phyloP scores from a whole-genome alignment of 1,284 basidiomycete species.

The Ganoderma leucocontextum region DNA sequence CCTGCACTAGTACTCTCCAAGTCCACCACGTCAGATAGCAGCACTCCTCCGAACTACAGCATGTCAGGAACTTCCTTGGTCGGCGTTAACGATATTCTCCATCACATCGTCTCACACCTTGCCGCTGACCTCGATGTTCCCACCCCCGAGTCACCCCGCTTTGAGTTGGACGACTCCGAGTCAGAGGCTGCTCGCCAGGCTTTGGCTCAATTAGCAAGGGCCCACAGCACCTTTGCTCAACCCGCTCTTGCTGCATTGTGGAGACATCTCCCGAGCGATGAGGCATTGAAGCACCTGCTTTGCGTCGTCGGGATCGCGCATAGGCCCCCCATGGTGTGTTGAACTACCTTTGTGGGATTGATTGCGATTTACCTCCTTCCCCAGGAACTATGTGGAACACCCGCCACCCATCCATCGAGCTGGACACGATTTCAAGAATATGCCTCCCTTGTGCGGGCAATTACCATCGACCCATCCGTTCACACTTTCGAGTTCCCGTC shows the following conservation, averaged over 20 bases:
- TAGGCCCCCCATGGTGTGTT: not conserved
- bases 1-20: not conserved
- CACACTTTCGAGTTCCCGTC: not conserved
- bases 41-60: not conserved
- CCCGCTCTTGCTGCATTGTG: not conserved
- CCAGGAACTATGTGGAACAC: too few relatives aligned
- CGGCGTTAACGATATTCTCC: too few relatives aligned
- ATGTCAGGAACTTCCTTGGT: not conserved
- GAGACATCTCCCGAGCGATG: not conserved
- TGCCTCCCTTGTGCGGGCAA: not conserved
- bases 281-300: not conserved
- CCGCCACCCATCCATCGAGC: not conserved
- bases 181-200: not conserved
- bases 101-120: too few relatives aligned
- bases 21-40: not conserved
- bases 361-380: too few relatives aligned
- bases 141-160: too few relatives aligned
- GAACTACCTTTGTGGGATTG: not conserved
- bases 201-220: not conserved
- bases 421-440: conserved; percentile 5
- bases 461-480: not conserved
- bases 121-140: too few relatives aligned
- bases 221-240: not conserved
- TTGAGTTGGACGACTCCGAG: too few relatives aligned
- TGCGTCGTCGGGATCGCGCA: not conserved